A percentile compares a stretch with the other conserved stretches of the same genome.
These are phyloP conservation scores for Saprolegnia parasitica DNA, from an alignment of 352 stramenopile genomes.

Conservation along the genomic window DNA sequence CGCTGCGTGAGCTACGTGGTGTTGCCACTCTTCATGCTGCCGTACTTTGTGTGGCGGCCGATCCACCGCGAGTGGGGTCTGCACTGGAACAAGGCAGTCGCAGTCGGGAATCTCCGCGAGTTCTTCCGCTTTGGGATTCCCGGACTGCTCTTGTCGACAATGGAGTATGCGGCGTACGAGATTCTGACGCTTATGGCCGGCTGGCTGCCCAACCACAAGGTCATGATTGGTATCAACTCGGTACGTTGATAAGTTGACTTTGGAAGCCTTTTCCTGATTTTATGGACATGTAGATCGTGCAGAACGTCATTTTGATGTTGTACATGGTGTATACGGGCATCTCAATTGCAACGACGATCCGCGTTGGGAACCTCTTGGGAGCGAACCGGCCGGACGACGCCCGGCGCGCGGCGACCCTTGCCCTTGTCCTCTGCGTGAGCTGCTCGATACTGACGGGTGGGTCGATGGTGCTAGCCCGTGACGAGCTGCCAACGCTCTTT, in stretches of 20 bases:
- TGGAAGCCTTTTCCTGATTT: background rate
- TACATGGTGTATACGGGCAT: conserved; percentile 74
- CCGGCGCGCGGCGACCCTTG: conserved; percentile 40
- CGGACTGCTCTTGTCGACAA: conserved; percentile 50
- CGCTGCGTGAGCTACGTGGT: conserved; percentile 51
- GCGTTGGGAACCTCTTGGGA: conserved; percentile 63
- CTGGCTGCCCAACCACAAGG: conserved; percentile 46
- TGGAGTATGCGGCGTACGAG: conserved; percentile 64
- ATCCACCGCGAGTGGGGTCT: conserved; percentile 48
- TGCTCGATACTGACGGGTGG: conserved; percentile 36
- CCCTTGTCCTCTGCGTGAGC: conserved; percentile 35
- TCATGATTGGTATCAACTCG: conserved; percentile 61
- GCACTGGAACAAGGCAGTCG: conserved; percentile 48
- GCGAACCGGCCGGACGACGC: conserved; percentile 49
- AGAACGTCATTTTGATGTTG: conserved; percentile 54
- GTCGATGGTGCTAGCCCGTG: conserved; percentile 36
- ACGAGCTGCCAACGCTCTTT: conserved; percentile 33
- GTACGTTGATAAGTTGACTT: conserved; percentile 34
- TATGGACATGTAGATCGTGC: conserved; percentile 34
- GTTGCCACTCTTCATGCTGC: conserved; percentile 47
- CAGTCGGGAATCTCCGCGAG: conserved; percentile 38
- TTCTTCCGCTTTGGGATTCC: conserved; percentile 56
- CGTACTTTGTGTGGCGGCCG: conserved; percentile 40
- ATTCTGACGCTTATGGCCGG: conserved; percentile 55
- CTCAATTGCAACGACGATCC: conserved; percentile 52